Conservation (phyloP, 768 basidiomycete species). For the Naganishia friedmannii region DNA sequence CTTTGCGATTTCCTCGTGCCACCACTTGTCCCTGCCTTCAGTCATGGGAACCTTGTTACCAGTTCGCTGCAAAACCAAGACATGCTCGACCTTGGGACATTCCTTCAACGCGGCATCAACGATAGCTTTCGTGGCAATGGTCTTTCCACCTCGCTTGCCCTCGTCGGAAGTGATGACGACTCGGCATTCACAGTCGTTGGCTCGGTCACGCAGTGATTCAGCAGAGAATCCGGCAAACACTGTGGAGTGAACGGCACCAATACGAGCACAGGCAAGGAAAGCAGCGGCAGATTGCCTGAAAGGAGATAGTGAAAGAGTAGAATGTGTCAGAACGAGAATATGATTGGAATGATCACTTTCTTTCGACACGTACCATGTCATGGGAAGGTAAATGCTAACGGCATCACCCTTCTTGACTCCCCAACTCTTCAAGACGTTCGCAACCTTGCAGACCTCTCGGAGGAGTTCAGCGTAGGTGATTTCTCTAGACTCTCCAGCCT, state of each 20-base stretch:
- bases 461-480: conserved; percentile 82
- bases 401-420: conserved; percentile 89
- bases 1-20: conserved; percentile 84
- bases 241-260: conserved; percentile 94
- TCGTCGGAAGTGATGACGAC: conserved; percentile 97
- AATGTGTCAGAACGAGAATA: conserved; percentile 56
- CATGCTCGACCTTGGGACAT: conserved; percentile 81
- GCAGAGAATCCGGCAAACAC: conserved; percentile 96
- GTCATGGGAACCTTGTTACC: conserved; percentile 78
- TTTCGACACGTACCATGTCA: conserved; percentile 40
- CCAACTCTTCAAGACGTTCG: conserved; percentile 83
- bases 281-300: conserved; percentile 83
- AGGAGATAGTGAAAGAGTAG: conserved; percentile 59
- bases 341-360: conserved; percentile 51
- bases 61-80: conserved; percentile 82
- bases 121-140: conserved; percentile 68
- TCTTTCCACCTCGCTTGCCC: conserved; percentile 87
- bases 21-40: conserved; percentile 85
- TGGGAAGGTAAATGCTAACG: conserved; percentile 51
- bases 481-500: conserved; percentile 72
- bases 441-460: conserved; percentile 79
- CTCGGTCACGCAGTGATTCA: conserved; percentile 87
- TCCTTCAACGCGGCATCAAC: conserved; percentile 86
- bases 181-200: conserved; percentile 79
- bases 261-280: conserved; percentile 94